Evolutionary conservation across 305 asterid genomes (phyloP).

Genomic region (Rubia tinctorum): DNA sequence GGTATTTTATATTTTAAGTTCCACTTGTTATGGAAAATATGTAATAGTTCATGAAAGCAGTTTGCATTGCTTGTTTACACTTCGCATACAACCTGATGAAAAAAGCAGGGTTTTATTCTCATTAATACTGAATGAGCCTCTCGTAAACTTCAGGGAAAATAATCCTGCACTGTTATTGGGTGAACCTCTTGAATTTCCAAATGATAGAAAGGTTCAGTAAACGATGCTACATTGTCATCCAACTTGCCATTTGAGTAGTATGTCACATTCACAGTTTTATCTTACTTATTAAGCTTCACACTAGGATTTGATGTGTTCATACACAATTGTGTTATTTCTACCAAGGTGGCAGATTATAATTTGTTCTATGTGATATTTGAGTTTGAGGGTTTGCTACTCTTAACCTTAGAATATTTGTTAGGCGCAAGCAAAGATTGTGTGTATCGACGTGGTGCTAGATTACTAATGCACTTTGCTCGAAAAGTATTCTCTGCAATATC

Average conservation of each 20-base stretch:
- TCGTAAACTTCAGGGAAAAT: slow-evolving; percentile 56
- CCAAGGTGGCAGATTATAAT: neutral
- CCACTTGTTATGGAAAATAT: no score
- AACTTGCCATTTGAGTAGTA: no score
- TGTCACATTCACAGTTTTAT: no score
- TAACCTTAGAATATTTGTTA: neutral
- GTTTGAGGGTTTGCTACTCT: neutral
- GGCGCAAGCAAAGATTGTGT: neutral
- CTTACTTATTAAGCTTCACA: no score
- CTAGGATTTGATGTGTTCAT: neutral
- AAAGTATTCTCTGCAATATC: neutral
- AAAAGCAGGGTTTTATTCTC: slow-evolving; percentile 58
- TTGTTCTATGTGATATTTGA: neutral
- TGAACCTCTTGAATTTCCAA: slow-evolving; percentile 29
- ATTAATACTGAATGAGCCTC: slow-evolving; percentile 39
- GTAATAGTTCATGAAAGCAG: neutral
- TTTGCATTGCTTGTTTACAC: neutral
- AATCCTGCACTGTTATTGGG: slow-evolving; percentile 42
- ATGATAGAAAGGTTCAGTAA: slow-evolving; percentile 45
- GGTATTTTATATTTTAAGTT: neutral
- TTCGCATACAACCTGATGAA: slow-evolving; percentile 32
- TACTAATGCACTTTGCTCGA: neutral
- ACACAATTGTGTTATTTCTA: neutral
- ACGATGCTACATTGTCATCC: slow-evolving; percentile 27
- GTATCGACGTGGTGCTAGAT: slow-evolving; percentile 1